phyloP scores from a whole-genome alignment of 768 basidiomycete species.

The Cyathus striatus region DNA sequence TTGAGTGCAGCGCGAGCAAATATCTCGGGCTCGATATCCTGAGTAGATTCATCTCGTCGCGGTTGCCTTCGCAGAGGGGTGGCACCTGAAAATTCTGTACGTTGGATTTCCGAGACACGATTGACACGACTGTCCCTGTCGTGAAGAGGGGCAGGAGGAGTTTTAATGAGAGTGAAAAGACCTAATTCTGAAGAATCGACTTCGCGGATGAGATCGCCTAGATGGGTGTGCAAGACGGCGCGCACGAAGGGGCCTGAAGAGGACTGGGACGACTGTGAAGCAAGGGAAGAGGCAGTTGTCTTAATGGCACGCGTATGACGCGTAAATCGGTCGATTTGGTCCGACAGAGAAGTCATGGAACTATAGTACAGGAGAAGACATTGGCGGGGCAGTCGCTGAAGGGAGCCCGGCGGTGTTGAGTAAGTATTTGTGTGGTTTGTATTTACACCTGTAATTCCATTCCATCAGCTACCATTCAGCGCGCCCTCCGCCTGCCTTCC shows the following conservation, averaged over 20 bases:
- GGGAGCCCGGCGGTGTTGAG: no score
- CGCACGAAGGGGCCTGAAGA: constrained; percentile 48
- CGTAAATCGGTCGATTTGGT: constrained; percentile 64
- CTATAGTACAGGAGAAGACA: background rate
- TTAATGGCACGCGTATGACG: constrained; percentile 48
- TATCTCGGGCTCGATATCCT: constrained; percentile 64
- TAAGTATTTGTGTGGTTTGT: no score
- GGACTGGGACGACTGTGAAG: constrained; percentile 14
- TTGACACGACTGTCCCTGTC: constrained; percentile 25
- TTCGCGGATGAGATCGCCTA: constrained; percentile 78
- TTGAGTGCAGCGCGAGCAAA: constrained; percentile 74
- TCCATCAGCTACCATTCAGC: no score
- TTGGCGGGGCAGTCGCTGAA: no score
- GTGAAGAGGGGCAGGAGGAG: constrained; percentile 14
- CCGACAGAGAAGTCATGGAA: constrained; percentile 51
- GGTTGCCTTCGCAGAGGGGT: constrained; percentile 56
- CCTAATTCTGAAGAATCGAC: constrained; percentile 75
- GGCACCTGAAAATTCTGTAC: constrained; percentile 63
- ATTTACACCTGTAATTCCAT: no score
- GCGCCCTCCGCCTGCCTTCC: no score
- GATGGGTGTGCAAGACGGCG: constrained; percentile 56
- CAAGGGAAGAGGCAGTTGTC: constrained; percentile 28
- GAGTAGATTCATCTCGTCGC: constrained; percentile 32
- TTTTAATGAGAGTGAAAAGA: constrained; percentile 57
- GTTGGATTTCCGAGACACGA: constrained; percentile 40